Base-by-base conservation (phyloP, 2,329 filamentous ascomycete genomes). In the Hypoxylon sp. region DNA sequence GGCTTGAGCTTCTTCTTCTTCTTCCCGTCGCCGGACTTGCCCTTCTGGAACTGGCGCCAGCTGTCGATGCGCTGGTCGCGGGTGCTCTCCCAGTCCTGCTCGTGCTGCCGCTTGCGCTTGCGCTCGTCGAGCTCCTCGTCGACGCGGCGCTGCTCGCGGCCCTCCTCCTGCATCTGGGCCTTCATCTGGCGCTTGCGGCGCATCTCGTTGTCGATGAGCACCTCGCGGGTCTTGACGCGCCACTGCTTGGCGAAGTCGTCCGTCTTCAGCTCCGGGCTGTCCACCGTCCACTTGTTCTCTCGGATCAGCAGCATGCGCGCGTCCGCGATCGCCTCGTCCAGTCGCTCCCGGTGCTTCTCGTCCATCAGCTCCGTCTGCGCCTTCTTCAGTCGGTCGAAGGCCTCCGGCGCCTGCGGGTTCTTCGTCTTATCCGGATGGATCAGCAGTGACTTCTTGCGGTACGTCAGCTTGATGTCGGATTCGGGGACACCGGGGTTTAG, bases 351-450 rank as follows among this genome's bases (percentile, higher is more conserved):
- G 68, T 90, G 83, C 75, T 97, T 97, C 77, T 97, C 93, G 71
- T 99, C 94, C 77, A 96, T 88, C 3, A 99, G 83, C 64, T 90
- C 84, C 2, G 86, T 89, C 69, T 97, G 91, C 0, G 94, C 94
- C 74, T 97, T 97, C 68, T 96, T 96, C 19, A 99, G 82, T 7
- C 93, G 87, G 74, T 99, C 94, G 69, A 99, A 99, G 60, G 94
- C 94, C 66, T 97, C 94, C 3, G 94, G 93, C 0, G 94, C 94
- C 37, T 80, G 83, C 0, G 91, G 88, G 69, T 99, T 97, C 67
- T 86, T 86, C 48, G 94, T 97, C 73, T 99, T 99, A 78, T 99
- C 94, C 5, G 94, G 94, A 77, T 99, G 94, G 77, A 99, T 97
- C 37, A 99, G 86, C 49, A 99, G 87, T n/a, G 94, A 99, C 74